These are phyloP conservation scores for Peronosclerospora sorghi DNA, from an alignment of 352 stramenopile genomes.

Conservation along the genomic window DNA sequence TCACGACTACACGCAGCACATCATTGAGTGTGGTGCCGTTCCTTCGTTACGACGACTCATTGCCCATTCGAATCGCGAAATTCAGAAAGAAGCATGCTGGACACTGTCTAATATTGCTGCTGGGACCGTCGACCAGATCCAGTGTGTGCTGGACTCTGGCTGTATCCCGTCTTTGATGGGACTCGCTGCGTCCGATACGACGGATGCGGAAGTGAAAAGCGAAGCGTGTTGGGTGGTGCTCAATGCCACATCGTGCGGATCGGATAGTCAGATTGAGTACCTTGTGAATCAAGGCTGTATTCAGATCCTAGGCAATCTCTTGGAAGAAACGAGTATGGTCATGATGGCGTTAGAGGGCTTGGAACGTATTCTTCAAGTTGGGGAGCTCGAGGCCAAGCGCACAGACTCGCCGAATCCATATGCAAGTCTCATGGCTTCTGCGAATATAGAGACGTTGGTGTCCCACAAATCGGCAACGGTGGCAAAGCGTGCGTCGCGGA, in stretches of 20 bases:
- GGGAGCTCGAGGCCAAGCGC: slow-evolving; percentile 82
- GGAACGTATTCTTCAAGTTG: slow-evolving; percentile 93
- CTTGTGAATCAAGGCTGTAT: slow-evolving; percentile 83
- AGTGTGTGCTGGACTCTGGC: slow-evolving; percentile 94
- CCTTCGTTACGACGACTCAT: slow-evolving; percentile 90
- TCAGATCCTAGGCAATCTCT: slow-evolving; percentile 83
- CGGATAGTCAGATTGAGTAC: slow-evolving; percentile 90
- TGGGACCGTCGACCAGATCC: slow-evolving; percentile 95
- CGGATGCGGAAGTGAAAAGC: slow-evolving; percentile 93
- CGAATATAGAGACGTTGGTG: slow-evolving; percentile 89
- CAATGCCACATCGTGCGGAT: slow-evolving; percentile 96
- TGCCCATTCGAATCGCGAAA: slow-evolving; percentile 93
- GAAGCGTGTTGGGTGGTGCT: slow-evolving; percentile 98
- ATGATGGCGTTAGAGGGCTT: slow-evolving; percentile 98
- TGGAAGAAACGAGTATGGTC: slow-evolving; percentile 95
- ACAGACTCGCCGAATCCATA: slow-evolving; percentile 83
- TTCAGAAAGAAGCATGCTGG: slow-evolving; percentile 96
- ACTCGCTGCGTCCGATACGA: slow-evolving; percentile 85
- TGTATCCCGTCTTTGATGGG: slow-evolving; percentile 92
- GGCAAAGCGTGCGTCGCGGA: slow-evolving; percentile 91
- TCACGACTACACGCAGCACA: slow-evolving; percentile 88
- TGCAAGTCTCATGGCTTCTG: slow-evolving; percentile 79
- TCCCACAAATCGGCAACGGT: slow-evolving; percentile 91
- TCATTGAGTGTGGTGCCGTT: slow-evolving; percentile 94
- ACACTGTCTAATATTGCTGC: slow-evolving; percentile 97